A percentile compares a stretch with the other conserved stretches of the same genome.
phyloP scores from a whole-genome alignment of 768 basidiomycete species.

The Tylopilus balloui region DNA sequence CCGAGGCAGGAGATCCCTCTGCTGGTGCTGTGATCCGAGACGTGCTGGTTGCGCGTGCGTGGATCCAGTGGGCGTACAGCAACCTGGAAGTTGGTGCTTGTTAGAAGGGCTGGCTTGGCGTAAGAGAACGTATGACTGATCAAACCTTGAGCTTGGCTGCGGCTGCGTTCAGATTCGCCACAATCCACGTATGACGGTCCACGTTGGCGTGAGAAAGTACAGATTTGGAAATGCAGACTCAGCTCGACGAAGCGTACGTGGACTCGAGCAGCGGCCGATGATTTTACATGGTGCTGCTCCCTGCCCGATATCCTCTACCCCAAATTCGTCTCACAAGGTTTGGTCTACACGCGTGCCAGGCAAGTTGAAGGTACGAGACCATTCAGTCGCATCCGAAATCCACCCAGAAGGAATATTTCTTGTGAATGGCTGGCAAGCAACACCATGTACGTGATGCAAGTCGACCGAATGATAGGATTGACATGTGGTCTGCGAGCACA shows the following conservation, averaged over 20 bases:
- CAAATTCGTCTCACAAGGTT: not conserved
- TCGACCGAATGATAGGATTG: not conserved
- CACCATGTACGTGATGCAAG: not conserved
- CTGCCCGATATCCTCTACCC: not conserved
- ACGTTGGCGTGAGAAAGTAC: conserved; percentile 2
- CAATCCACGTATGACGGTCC: not conserved
- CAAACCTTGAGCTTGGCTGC: not conserved
- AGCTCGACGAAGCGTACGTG: not conserved
- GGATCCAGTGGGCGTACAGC: conserved; percentile 8
- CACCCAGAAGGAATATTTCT: not conserved
- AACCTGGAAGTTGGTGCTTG: not conserved
- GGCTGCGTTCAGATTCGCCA: conserved; percentile 10
- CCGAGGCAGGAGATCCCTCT: not conserved
- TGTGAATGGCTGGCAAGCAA: not conserved
- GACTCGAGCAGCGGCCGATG: not conserved
- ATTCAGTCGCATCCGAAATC: not conserved
- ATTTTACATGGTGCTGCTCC: not conserved
- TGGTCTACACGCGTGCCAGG: not conserved
- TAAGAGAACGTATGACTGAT: conserved; percentile 1
- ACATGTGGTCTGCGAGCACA: not conserved
- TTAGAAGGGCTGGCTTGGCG: not conserved
- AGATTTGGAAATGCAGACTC: not conserved
- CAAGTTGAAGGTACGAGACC: conserved; percentile 1
- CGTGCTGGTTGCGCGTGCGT: not conserved
- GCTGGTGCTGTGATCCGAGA: not conserved